Evolutionary conservation across 2,329 filamentous ascomycete species (phyloP).

Genomic region (Fusarium penzigii): DNA sequence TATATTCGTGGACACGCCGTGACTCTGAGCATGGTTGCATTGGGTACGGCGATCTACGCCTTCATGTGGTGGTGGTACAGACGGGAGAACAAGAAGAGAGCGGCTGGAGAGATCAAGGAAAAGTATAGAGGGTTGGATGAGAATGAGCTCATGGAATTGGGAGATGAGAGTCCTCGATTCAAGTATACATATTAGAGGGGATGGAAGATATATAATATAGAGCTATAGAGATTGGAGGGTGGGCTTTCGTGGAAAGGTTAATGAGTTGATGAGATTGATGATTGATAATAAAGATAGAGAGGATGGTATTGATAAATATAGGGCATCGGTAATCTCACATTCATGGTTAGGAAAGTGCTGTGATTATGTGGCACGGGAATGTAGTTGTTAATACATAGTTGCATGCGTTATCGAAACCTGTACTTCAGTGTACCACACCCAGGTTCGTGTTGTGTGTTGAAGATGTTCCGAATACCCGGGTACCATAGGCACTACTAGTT

Average conservation of each 20-base stretch:
- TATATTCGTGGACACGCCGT: slow-evolving; percentile 64
- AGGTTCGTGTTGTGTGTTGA: too few species aligned
- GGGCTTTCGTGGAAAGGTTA: not conserved
- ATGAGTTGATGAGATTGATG: not conserved
- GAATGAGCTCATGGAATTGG: slow-evolving; percentile 51
- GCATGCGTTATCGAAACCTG: too few species aligned
- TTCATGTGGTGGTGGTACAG: slow-evolving; percentile 56
- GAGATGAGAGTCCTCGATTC: slow-evolving; percentile 53
- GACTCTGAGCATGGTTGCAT: slow-evolving; percentile 57
- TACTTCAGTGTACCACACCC: too few species aligned
- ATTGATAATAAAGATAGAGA: not conserved
- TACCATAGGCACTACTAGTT: too few species aligned
- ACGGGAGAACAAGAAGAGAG: slow-evolving; percentile 48
- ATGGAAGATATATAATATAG: not conserved
- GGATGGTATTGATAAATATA: not conserved
- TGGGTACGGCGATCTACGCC: slow-evolving; percentile 54
- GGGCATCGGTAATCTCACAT: too few species aligned
- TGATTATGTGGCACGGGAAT: too few species aligned
- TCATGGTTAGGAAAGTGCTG: too few species aligned
- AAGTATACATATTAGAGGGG: slow-evolving; percentile 42
- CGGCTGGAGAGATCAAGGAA: slow-evolving; percentile 39
- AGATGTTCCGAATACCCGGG: too few species aligned
- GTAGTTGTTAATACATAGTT: too few species aligned
- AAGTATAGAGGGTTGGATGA: slow-evolving; percentile 44
- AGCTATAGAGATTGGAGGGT: not conserved